Conservation (phyloP, 176 grass and related monocot species). For the Saccharum spontaneum region DNA sequence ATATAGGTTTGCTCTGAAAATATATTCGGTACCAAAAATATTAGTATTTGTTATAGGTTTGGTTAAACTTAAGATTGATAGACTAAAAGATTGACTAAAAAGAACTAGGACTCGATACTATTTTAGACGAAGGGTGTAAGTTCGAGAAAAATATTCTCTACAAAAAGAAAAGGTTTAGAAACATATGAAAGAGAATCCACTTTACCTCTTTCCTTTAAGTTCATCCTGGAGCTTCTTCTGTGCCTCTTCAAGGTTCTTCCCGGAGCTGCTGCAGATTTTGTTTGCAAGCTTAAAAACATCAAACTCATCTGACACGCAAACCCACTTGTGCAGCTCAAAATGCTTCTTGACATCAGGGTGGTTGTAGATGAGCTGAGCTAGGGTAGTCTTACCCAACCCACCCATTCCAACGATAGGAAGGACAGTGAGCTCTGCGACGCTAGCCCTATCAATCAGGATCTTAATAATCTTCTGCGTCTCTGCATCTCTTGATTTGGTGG, state of each 20-base stretch:
- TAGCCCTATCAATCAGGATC: not conserved
- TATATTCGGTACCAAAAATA: too few relatives aligned
- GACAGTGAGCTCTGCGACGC: not conserved
- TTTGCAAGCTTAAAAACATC: not conserved
- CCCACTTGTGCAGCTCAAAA: slow-evolving; percentile 7
- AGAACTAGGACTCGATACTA: too few relatives aligned
- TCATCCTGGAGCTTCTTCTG: not conserved
- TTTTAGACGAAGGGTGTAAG: too few relatives aligned
- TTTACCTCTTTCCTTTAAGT: slow-evolving; percentile 4
- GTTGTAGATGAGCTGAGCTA: slow-evolving; percentile 33
- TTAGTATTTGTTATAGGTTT: too few relatives aligned
- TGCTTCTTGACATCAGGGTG: slow-evolving; percentile 5
- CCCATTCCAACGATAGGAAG: slow-evolving; percentile 19
- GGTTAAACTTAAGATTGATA: too few relatives aligned
- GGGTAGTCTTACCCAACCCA: slow-evolving; percentile 36
- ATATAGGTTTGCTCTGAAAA: too few relatives aligned
- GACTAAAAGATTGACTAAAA: too few relatives aligned
- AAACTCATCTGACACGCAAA: slow-evolving; percentile 7
- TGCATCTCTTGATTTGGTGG: not conserved
- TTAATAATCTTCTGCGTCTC: slow-evolving; percentile 25
- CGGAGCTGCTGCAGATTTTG: not conserved
- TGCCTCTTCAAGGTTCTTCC: not conserved
- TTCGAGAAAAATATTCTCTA: too few relatives aligned
- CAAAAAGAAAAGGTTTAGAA: too few relatives aligned
- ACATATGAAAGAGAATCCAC: not conserved